Conservation (phyloP, 768 basidiomycete genomes). For the Holtermannia corniformis region DNA sequence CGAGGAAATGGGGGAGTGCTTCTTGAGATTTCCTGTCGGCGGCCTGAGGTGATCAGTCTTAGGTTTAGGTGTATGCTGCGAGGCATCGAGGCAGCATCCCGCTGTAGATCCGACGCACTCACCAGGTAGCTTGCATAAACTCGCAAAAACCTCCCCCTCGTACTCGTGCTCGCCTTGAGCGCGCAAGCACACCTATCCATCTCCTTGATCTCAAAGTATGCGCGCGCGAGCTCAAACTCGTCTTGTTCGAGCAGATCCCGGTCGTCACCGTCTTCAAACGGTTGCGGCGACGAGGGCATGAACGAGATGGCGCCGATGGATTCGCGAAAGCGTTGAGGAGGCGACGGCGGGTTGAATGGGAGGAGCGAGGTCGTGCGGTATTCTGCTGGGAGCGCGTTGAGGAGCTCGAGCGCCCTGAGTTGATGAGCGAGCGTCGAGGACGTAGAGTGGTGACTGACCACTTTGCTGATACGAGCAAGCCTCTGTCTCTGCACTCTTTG, state of each 20-base stretch:
- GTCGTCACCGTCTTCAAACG: slow-evolving; percentile 16
- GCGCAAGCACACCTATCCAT: slow-evolving; percentile 61
- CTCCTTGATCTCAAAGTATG: slow-evolving; percentile 68
- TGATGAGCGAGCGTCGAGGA: background rate
- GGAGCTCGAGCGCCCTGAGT: slow-evolving; percentile 26
- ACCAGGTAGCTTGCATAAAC: slow-evolving; percentile 81
- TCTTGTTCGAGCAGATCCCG: slow-evolving; percentile 54
- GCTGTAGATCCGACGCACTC: slow-evolving; percentile 36
- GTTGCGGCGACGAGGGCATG: background rate
- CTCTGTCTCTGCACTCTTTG: slow-evolving; percentile 26
- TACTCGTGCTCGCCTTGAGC: slow-evolving; percentile 56
- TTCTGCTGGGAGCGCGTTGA: slow-evolving; percentile 22
- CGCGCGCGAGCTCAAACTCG: slow-evolving; percentile 57
- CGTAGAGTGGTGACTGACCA: slow-evolving; percentile 14
- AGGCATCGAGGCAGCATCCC: slow-evolving; percentile 1
- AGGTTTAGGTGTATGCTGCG: too few species aligned
- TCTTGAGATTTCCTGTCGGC: slow-evolving; percentile 72
- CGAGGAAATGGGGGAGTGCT: slow-evolving; percentile 58
- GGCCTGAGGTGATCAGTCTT: slow-evolving; percentile 50
- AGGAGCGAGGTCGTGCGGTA: slow-evolving; percentile 20
- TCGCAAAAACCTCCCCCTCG: slow-evolving; percentile 65
- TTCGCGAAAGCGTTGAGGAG: slow-evolving; percentile 12
- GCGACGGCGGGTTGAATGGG: slow-evolving; percentile 28
- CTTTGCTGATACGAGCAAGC: slow-evolving; percentile 29
- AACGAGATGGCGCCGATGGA: slow-evolving; percentile 20